Conservation (phyloP, 257 asterid species). For the Asclepias syriaca region DNA sequence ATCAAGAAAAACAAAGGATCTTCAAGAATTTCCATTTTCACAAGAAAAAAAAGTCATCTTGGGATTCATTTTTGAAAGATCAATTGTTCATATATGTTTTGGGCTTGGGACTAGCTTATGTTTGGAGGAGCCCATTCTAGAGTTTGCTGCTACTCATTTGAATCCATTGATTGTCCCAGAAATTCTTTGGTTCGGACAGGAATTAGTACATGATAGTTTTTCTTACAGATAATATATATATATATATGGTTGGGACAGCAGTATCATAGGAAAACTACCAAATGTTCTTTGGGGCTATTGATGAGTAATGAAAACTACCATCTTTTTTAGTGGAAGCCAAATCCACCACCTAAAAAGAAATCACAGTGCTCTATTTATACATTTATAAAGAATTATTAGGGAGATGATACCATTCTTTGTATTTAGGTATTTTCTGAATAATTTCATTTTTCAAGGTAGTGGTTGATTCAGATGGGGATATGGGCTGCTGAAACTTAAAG, state of each 20-base stretch:
- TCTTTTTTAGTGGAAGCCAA: too few species aligned
- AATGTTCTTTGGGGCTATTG: too few species aligned
- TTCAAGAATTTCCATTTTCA: background rate
- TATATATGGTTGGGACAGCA: too few species aligned
- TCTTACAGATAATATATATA: too few species aligned
- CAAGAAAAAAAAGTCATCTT: background rate
- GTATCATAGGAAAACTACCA: too few species aligned
- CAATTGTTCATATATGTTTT: background rate
- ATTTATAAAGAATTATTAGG: background rate
- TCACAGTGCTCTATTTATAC: too few species aligned
- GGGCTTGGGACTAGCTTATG: background rate
- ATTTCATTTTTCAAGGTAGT: background rate
- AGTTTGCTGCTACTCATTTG: background rate
- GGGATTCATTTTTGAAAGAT: background rate
- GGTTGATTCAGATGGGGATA: background rate
- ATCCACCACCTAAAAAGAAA: too few species aligned
- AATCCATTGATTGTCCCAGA: background rate
- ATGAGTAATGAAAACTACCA: too few species aligned
- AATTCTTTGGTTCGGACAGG: background rate
- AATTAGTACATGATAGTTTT: too few species aligned
- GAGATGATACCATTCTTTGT: background rate
- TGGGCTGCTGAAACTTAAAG: slow-evolving; percentile 1
- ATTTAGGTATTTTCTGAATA: background rate
- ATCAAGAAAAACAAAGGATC: background rate
- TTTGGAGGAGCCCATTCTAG: background rate